A percentile compares a stretch with the other conserved stretches of the same genome.
Evolutionary conservation across 768 basidiomycete genomes (phyloP).

Genomic region (Panaeolus cyanescens): DNA sequence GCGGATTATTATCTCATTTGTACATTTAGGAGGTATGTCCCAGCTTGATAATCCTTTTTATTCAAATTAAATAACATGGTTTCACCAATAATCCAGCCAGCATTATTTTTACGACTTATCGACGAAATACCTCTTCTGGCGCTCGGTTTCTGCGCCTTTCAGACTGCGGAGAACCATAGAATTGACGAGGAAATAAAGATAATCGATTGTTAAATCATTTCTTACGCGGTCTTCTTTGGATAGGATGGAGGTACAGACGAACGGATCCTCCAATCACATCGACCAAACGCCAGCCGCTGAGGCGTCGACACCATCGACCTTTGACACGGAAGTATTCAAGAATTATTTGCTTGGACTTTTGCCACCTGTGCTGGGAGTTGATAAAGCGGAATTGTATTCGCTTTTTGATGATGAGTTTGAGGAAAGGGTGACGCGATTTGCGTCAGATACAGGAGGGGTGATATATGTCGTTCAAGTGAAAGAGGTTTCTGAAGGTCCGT

Average conservation of each 20-base stretch:
- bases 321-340: constrained; percentile 72
- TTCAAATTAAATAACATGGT: neutral
- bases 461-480: constrained; percentile 82
- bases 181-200: constrained; percentile 17
- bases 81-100: constrained; percentile 22
- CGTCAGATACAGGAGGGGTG: constrained; percentile 72
- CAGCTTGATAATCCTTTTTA: neutral
- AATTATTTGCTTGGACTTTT: constrained; percentile 72
- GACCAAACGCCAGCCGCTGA: constrained; percentile 17
- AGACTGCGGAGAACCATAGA: constrained; percentile 23
- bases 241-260: constrained; percentile 17
- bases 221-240: constrained; percentile 15
- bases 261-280: constrained; percentile 21
- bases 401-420: constrained; percentile 76
- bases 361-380: constrained; percentile 81
- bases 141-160: constrained; percentile 19
- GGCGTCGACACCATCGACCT: constrained; percentile 29
- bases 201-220: constrained; percentile 12
- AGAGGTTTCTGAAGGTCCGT: constrained; percentile 73
- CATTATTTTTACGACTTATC: constrained; percentile 30
- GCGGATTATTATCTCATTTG: neutral
- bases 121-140: constrained; percentile 19
- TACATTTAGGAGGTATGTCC: neutral
- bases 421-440: constrained; percentile 76
- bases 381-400: constrained; percentile 60